Evolutionary conservation across 2,329 filamentous ascomycete genomes (phyloP).

Genomic region (Emergomyces pasteurianus): DNA sequence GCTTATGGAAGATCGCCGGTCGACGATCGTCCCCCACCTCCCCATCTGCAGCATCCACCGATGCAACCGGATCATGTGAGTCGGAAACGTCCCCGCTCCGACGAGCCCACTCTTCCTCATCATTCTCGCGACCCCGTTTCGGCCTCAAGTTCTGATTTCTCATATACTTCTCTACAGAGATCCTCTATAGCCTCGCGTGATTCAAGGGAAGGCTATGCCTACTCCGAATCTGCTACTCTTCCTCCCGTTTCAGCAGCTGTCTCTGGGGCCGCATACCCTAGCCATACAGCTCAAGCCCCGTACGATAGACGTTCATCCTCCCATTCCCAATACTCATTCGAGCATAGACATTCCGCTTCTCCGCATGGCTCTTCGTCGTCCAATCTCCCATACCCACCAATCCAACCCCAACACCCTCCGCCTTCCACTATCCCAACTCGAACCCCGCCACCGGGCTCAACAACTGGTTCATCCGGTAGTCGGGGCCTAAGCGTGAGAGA

Average conservation of each 20-base stretch:
- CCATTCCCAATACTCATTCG: slow-evolving; percentile 33
- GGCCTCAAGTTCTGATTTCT: slow-evolving; percentile 17
- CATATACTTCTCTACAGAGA: slow-evolving; percentile 25
- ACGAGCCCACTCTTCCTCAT: slow-evolving; percentile 9
- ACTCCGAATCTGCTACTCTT: slow-evolving; percentile 36
- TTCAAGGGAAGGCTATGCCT: slow-evolving; percentile 34
- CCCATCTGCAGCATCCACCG: slow-evolving; percentile 26
- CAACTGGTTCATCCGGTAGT: slow-evolving; percentile 21
- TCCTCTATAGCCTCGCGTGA: slow-evolving; percentile 29
- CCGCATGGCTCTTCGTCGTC: slow-evolving; percentile 24
- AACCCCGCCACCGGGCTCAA: slow-evolving; percentile 31
- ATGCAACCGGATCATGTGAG: slow-evolving; percentile 37
- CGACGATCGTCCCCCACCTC: slow-evolving; percentile 18
- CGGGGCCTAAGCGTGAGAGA: slow-evolving; percentile 37
- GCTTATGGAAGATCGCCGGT: slow-evolving; percentile 24
- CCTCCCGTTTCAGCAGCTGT: slow-evolving; percentile 36
- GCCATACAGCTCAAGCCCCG: slow-evolving; percentile 22
- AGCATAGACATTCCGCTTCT: slow-evolving; percentile 30
- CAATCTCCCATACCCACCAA: slow-evolving; percentile 22
- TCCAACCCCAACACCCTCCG: slow-evolving; percentile 19
- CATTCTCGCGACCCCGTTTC: slow-evolving; percentile 11
- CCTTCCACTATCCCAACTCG: slow-evolving; percentile 14
- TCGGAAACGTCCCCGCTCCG: slow-evolving; percentile 18
- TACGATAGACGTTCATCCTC: slow-evolving; percentile 35
- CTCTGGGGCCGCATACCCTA: slow-evolving; percentile 32